Evolutionary conservation across 305 asterid species (phyloP).

Genomic region (Galium porrigens): DNA sequence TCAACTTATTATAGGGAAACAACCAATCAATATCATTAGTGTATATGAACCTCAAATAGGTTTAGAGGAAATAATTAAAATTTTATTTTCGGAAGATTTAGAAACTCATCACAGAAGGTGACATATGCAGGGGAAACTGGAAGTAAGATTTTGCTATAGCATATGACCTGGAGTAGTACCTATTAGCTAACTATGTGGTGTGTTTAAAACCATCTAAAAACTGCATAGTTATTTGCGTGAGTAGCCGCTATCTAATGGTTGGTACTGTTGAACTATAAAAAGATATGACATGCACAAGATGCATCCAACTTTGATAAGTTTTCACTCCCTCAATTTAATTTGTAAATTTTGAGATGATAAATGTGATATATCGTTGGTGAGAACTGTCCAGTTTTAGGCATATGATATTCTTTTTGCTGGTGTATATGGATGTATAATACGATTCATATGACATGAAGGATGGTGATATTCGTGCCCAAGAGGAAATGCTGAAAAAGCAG

Average conservation of each 20-base stretch:
- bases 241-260: not conserved
- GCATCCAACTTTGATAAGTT: not conserved
- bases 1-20: not conserved
- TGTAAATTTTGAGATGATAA: not conserved
- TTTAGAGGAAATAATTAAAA: not conserved
- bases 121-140: not conserved
- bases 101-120: not conserved
- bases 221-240: not conserved
- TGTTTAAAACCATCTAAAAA: no score
- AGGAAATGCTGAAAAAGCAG: slow-evolving; percentile 69
- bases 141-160: no score
- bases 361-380: not conserved
- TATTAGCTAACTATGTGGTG: no score
- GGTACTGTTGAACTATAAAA: not conserved
- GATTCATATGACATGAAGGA: slow-evolving; percentile 29
- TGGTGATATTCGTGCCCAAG: slow-evolving; percentile 49
- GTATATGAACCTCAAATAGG: not conserved
- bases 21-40: not conserved
- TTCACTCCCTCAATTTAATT: not conserved
- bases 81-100: no score
- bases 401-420: not conserved
- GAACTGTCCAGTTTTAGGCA: not conserved
- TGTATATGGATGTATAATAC: not conserved
- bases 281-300: not conserved
- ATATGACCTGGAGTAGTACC: no score